phyloP scores from a whole-genome alignment of 352 stramenopile genomes.

The Phytophthora cryptogea region DNA sequence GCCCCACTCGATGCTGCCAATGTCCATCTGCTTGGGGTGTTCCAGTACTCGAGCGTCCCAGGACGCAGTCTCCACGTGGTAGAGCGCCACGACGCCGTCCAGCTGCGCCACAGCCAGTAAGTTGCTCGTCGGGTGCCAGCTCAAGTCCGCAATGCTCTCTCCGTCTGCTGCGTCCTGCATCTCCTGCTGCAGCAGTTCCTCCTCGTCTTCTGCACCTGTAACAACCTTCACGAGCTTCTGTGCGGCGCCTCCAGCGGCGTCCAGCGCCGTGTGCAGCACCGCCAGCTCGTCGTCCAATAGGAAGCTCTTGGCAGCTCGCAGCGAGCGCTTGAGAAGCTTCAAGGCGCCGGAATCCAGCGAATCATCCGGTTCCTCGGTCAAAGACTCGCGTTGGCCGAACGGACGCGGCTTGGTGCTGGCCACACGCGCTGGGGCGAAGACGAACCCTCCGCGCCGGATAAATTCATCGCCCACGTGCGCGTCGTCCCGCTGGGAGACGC shows the following conservation, averaged over 20 bases:
- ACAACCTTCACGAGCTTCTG: constrained; percentile 35
- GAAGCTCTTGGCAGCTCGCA: constrained; percentile 39
- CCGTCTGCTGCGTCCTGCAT: constrained; percentile 12
- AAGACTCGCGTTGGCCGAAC: constrained; percentile 61
- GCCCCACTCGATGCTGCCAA: constrained; percentile 70
- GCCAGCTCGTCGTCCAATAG: constrained; percentile 67
- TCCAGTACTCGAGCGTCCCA: constrained; percentile 73
- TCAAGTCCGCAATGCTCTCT: constrained; percentile 60
- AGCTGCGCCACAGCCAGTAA: constrained; percentile 73
- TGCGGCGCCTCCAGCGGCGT: constrained; percentile 18
- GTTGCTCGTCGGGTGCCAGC: constrained; percentile 60
- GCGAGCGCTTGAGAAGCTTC: constrained; percentile 42
- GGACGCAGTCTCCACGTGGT: constrained; percentile 51
- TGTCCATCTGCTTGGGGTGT: constrained; percentile 56
- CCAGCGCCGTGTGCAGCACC: constrained; percentile 45
- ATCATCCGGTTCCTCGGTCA: constrained; percentile 55
- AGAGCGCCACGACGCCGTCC: constrained; percentile 72
- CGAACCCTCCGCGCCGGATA: constrained; percentile 56
- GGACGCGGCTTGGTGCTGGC: constrained; percentile 52
- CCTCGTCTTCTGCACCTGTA: constrained; percentile 31
- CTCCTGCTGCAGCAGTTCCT: constrained; percentile 31
- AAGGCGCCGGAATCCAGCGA: constrained; percentile 46
- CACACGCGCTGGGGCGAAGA: constrained; percentile 63
- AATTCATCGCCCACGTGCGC: constrained; percentile 68
- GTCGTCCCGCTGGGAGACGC: constrained; percentile 60